These are phyloP conservation scores for Botryotinia globosa DNA, from an alignment of 2,329 filamentous ascomycete species.

Conservation along the genomic window DNA sequence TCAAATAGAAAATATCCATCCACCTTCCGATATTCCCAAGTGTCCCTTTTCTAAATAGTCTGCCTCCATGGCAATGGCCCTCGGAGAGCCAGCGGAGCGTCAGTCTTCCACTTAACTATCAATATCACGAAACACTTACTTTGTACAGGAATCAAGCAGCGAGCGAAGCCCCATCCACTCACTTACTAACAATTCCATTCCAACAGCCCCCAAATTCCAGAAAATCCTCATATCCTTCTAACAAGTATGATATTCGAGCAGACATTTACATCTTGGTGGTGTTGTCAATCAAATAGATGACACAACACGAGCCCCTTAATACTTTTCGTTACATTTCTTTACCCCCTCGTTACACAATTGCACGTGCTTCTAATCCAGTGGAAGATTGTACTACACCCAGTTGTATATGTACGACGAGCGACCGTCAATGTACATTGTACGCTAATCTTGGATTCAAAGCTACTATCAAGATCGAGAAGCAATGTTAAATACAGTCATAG, in stretches of 20 bases:
- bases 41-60: neutral
- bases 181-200: neutral
- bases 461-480: too few relatives aligned
- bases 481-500: neutral
- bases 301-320: conserved; percentile 5
- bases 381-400: neutral
- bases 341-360: neutral
- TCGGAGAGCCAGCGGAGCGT: neutral
- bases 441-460: too few relatives aligned
- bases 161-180: neutral
- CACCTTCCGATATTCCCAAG: neutral
- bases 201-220: neutral
- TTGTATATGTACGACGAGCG: neutral
- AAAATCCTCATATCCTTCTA: neutral
- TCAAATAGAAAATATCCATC: neutral
- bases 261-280: neutral
- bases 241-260: neutral
- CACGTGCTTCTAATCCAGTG: neutral
- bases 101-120: neutral
- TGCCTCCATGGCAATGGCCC: neutral
- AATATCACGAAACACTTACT: neutral
- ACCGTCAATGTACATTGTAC: fast-evolving
- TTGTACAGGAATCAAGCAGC: neutral
- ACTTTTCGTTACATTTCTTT: neutral
- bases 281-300: neutral